Evolutionary conservation across 179 eudicot species (phyloP), one percentile per base, ranked within the genome.

Genomic region (Nepenthes alata): DNA sequence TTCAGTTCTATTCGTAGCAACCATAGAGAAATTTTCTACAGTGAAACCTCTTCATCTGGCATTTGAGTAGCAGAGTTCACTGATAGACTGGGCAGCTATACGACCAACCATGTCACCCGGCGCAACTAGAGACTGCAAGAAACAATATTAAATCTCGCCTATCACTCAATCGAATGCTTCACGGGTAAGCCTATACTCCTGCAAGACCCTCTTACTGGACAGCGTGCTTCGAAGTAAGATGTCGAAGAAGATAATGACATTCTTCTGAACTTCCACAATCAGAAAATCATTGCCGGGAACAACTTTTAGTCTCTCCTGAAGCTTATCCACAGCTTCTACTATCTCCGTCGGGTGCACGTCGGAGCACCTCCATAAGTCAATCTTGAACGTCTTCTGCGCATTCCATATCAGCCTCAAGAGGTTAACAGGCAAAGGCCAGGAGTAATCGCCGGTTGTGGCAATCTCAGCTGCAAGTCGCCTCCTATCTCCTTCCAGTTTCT

Each of bases 71-170:
- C 99, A 67, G 99, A 25, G 99, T 72, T 94, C 99, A 60, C 99
- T 97, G 70, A 94, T 94, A 10, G 99, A 94, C 65, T 91, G 99
- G 13, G 99, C 97, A 65, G 99, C 99, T 68, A 94, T 95, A 76
- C 96, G 84, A 2, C 99, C 99, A 67, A 94, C 87, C 99, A 94
- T 94, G 73, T 94, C 99, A 47, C 99, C 99, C 56, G 99, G 91
- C 5, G 97, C 96, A 15, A 94, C 99, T 69, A 91, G 84, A 11
- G 99, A 94, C 78, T 85, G 97, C 72, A 94, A 74, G 71, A 94
- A 94, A 14, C 99, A 81, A 5, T 96, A 87, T 70, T 94, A 96
- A 68, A 94, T 88, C 80, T 94, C 97, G 58, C 99, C 99, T 70
- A 94, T 77, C 66, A 94, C 91, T 97, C 99, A 94, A 9, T 84